Conservation (phyloP, 1,139 yeast genomes). For the Diutina catenulata region DNA sequence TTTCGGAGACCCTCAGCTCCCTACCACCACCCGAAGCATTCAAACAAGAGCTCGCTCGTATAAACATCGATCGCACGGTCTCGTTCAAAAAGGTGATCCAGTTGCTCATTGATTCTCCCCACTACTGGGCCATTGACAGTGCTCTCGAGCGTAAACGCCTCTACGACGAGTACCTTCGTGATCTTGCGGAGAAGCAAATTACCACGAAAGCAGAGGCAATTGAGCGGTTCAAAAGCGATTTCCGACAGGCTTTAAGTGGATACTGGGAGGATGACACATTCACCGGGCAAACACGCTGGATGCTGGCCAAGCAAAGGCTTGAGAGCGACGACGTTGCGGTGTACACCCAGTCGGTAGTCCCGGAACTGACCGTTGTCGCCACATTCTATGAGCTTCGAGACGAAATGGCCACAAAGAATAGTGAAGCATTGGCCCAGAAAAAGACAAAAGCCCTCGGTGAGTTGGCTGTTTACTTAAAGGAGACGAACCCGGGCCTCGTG, state of each 20-base stretch:
- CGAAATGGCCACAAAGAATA: constrained; percentile 27
- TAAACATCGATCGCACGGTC: constrained; percentile 62
- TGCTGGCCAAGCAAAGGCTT: constrained; percentile 30
- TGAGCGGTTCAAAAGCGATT: constrained; percentile 44
- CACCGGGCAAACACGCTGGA: constrained; percentile 58
- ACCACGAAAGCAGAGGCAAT: constrained; percentile 40
- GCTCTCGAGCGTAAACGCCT: constrained; percentile 47
- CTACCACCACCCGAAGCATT: constrained; percentile 38
- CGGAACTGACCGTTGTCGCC: constrained; percentile 41
- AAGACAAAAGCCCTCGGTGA: constrained; percentile 41
- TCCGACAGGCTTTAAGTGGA: constrained; percentile 33
- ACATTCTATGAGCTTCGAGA: constrained; percentile 41
- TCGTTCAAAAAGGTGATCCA: constrained; percentile 59
- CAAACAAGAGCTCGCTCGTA: constrained; percentile 36
- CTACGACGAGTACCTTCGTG: constrained; percentile 54
- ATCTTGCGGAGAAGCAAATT: constrained; percentile 43
- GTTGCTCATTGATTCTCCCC: constrained; percentile 43
- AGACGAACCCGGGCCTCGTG: constrained; percentile 17
- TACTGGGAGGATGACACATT: constrained; percentile 25
- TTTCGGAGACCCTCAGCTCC: too few relatives aligned
- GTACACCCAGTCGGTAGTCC: constrained; percentile 49
- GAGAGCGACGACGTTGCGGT: constrained; percentile 54
- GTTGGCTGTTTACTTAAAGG: constrained; percentile 34
- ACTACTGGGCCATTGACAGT: constrained; percentile 61
- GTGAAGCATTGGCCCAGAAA: constrained; percentile 16